These are phyloP conservation scores for Mangifera indica DNA, from an alignment of 345 rosid species.

Conservation along the genomic window DNA sequence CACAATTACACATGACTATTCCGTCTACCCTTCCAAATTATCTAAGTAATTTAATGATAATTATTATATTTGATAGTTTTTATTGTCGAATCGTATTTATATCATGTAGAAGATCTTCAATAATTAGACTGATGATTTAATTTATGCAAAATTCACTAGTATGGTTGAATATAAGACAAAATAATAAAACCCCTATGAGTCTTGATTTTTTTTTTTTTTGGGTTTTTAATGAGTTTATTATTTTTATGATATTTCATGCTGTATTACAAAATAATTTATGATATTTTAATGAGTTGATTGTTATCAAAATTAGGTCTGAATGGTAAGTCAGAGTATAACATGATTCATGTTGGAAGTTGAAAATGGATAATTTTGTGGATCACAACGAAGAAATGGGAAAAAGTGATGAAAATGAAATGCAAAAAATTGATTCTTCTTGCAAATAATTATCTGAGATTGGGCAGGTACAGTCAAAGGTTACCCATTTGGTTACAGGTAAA, in stretches of 20 bases:
- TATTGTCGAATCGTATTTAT: too few species aligned
- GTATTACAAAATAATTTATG: too few species aligned
- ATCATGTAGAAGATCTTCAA: too few species aligned
- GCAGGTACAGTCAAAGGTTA: conserved; percentile 22
- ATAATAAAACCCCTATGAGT: too few species aligned
- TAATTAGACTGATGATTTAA: too few species aligned
- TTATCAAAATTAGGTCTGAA: background rate
- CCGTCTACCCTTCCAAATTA: background rate
- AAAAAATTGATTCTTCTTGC: background rate
- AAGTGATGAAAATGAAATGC: conserved; percentile 16
- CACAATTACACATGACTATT: background rate
- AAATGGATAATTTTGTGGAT: background rate
- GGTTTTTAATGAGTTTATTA: too few species aligned
- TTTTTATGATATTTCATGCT: too few species aligned
- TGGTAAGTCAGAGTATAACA: background rate
- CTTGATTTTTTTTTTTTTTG: too few species aligned
- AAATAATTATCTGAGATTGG: background rate
- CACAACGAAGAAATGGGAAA: background rate
- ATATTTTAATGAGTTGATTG: background rate
- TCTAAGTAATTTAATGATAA: too few species aligned
- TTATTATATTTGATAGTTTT: too few species aligned
- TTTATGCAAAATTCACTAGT: too few species aligned
- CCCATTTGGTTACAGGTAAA: background rate
- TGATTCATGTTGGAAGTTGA: background rate
- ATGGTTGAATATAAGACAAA: too few species aligned